These are phyloP conservation scores for Lachancea nothofagi DNA, from an alignment of 805 yeast species.

Conservation along the genomic window DNA sequence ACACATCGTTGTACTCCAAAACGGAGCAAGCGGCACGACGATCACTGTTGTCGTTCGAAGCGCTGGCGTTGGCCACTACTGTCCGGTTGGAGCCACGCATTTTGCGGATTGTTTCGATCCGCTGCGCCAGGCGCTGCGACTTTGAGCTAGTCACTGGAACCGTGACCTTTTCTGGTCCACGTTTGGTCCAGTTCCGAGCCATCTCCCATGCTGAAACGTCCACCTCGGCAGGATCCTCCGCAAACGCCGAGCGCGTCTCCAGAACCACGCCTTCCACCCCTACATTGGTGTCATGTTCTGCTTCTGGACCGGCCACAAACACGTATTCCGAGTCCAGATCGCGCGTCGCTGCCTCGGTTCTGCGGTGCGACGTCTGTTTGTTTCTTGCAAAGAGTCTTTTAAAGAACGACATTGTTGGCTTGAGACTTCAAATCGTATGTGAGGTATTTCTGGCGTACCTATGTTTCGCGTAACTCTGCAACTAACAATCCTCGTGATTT, in stretches of 20 bases:
- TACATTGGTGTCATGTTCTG: background rate
- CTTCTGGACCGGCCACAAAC: conserved; percentile 1
- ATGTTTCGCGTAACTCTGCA: background rate
- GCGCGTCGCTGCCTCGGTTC: conserved; percentile 3
- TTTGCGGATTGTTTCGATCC: conserved; percentile 8
- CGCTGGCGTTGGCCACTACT: background rate
- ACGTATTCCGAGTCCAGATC: conserved; percentile 18
- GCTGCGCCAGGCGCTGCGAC: conserved; percentile 8
- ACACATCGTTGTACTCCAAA: conserved; percentile 5
- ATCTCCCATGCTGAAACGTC: conserved; percentile 23
- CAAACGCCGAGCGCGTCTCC: background rate
- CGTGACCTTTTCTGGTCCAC: background rate
- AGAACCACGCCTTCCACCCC: background rate
- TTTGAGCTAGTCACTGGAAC: conserved; percentile 1
- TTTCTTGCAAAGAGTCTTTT: conserved; percentile 5
- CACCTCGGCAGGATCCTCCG: conserved; percentile 15
- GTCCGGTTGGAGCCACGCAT: background rate
- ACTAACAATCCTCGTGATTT: no score
- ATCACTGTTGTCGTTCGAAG: background rate
- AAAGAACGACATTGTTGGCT: conserved; percentile 6
- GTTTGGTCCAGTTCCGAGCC: conserved; percentile 15
- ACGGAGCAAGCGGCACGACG: conserved; percentile 3
- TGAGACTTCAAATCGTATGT: background rate
- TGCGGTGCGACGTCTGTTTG: background rate
- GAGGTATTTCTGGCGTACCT: background rate